These are phyloP conservation scores for Lactarius sanguifluus DNA, from an alignment of 768 basidiomycete species.

Conservation along the genomic window DNA sequence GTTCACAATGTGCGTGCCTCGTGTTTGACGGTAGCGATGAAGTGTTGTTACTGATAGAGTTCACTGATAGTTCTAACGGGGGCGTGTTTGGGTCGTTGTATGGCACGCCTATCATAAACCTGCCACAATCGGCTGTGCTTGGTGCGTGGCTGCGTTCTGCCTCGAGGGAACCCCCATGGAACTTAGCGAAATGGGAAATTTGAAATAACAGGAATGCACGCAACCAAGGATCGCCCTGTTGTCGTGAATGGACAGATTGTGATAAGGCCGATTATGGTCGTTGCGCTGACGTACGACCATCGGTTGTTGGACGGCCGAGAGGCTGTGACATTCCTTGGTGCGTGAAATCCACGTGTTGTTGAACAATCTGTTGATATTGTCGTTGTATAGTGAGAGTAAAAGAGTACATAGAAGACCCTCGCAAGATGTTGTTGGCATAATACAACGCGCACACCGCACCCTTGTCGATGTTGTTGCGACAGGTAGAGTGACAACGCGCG, in stretches of 20 bases:
- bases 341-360: conserved; percentile 35
- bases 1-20: conserved; percentile 85
- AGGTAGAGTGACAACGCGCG: conserved; percentile 5
- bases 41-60: conserved; percentile 19
- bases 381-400: conserved; percentile 46
- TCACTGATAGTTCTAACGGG: conserved; percentile 78
- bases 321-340: conserved; percentile 96
- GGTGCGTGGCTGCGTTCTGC: conserved; percentile 44
- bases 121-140: conserved; percentile 92
- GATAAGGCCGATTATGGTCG: conserved; percentile 95
- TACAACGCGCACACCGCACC: not conserved
- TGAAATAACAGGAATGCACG: conserved; percentile 71
- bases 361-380: conserved; percentile 14
- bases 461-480: conserved; percentile 10
- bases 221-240: conserved; percentile 87
- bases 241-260: conserved; percentile 95
- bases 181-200: conserved; percentile 6
- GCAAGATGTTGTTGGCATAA: conserved; percentile 42
- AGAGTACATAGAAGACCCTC: conserved; percentile 55
- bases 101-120: conserved; percentile 98
- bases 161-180: conserved; percentile 21
- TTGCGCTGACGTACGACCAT: conserved; percentile 94
- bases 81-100: conserved; percentile 97
- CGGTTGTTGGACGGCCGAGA: conserved; percentile 93
- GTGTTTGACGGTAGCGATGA: conserved; percentile 5